Percentiles rank a stretch among this genome's conserved stretches.
Conservation (phyloP, 2,329 filamentous ascomycete genomes). For the Aspergillus candidus region DNA sequence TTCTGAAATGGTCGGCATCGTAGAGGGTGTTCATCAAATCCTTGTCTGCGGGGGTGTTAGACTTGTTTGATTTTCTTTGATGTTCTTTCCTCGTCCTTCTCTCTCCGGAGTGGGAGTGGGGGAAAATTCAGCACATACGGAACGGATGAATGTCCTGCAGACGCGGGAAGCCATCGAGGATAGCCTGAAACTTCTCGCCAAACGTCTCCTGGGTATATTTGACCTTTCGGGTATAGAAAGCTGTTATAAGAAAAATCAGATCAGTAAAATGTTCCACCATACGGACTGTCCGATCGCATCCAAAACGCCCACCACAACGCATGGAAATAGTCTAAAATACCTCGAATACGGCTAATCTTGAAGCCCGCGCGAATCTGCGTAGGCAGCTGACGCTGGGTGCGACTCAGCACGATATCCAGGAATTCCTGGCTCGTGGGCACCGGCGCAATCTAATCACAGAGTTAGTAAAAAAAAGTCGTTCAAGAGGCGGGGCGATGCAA, state of each 20-base stretch:
- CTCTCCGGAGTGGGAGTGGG: too few species aligned
- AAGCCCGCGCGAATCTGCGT: conserved; percentile 95
- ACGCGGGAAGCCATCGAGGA: conserved; percentile 87
- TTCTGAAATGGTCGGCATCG: conserved; percentile 95
- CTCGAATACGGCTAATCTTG: conserved; percentile 86
- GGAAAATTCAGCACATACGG: conserved; percentile 49
- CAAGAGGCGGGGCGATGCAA: neutral
- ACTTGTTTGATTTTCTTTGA: neutral
- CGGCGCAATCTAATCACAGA: conserved; percentile 58
- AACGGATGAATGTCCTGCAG: conserved; percentile 94
- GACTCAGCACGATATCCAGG: conserved; percentile 90
- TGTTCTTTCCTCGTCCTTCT: too few species aligned
- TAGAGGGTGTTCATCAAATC: conserved; percentile 95
- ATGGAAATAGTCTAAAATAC: conserved; percentile 24
- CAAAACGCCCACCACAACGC: neutral
- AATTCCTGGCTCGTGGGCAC: conserved; percentile 94
- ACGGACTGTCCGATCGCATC: neutral
- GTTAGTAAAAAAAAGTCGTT: conserved; percentile 28
- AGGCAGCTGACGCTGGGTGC: conserved; percentile 85
- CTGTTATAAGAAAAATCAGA: conserved; percentile 34
- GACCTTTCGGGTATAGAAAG: conserved; percentile 95
- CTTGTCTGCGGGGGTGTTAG: conserved; percentile 47
- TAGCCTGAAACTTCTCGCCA: conserved; percentile 82
- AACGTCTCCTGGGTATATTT: conserved; percentile 98
- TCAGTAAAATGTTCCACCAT: too few species aligned